Evolutionary conservation across 108 stramenopile genomes (phyloP).

Genomic region (Parmales sp.): DNA sequence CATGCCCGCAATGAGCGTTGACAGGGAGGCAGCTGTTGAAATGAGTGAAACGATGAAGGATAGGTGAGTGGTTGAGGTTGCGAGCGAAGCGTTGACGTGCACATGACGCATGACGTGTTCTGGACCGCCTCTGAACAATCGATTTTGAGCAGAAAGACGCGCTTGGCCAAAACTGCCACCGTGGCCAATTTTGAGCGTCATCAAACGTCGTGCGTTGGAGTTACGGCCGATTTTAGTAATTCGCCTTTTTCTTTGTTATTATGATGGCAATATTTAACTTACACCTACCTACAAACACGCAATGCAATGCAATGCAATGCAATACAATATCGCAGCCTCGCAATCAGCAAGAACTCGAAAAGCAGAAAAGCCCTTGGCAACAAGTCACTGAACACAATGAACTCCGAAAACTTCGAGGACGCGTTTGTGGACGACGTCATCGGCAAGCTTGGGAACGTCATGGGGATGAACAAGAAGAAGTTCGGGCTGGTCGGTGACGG

Average conservation of each 20-base stretch:
- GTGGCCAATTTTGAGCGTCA: too few species aligned
- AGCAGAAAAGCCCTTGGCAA: not conserved
- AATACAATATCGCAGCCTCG: too few species aligned
- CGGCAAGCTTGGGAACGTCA: conserved; percentile 18
- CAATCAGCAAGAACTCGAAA: not conserved
- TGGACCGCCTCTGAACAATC: too few species aligned
- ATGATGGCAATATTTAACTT: conserved; percentile 14
- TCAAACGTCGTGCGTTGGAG: too few species aligned
- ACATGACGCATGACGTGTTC: too few species aligned
- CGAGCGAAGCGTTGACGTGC: conserved; percentile 18
- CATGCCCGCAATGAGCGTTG: conserved; percentile 18
- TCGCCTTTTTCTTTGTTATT: conserved; percentile 26
- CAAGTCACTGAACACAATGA: not conserved
- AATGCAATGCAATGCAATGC: too few species aligned
- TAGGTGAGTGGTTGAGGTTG: conserved; percentile 13
- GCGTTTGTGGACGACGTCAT: conserved; percentile 35
- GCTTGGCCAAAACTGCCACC: too few species aligned
- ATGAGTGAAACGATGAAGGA: conserved; percentile 32
- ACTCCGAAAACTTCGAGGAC: conserved; percentile 30
- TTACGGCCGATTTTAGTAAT: too few species aligned
- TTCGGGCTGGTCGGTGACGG: not conserved
- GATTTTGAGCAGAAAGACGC: too few species aligned
- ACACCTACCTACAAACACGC: conserved; percentile 20
- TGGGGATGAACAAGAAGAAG: conserved; percentile 17
- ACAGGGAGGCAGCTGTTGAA: conserved; percentile 38